Percentiles rank a stretch among this genome's conserved stretches.
Conservation (phyloP, 306 rosid species). For the Dalbergia cultrata region DNA sequence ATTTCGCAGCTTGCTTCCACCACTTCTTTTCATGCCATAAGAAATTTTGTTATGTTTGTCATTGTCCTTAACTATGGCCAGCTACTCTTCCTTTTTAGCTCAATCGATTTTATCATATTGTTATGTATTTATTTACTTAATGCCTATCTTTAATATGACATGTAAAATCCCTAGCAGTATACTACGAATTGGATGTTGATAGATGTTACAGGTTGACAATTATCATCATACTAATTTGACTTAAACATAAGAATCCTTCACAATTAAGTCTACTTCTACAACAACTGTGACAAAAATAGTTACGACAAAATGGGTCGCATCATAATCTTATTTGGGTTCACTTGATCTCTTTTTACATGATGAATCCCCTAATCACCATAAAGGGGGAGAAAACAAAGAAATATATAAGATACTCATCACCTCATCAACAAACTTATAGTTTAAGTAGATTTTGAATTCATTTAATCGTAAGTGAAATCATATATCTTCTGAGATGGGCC, state of each 20-base stretch:
- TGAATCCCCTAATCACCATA: neutral
- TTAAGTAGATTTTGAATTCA: conserved; percentile 15
- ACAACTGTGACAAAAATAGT: conserved; percentile 18
- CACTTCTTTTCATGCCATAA: conserved; percentile 38
- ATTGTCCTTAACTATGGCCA: conserved; percentile 15
- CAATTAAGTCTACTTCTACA: conserved; percentile 21
- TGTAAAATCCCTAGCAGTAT: neutral
- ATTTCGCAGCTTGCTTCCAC: conserved; percentile 21
- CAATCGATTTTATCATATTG: neutral
- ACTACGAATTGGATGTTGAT: conserved; percentile 31
- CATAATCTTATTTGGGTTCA: conserved; percentile 23
- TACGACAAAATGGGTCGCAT: conserved; percentile 1
- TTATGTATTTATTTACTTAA: neutral
- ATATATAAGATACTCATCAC: neutral
- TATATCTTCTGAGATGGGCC: neutral
- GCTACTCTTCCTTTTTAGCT: neutral
- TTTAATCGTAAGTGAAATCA: conserved; percentile 9
- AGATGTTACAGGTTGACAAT: conserved; percentile 17
- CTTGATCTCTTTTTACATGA: neutral
- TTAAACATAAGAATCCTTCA: conserved; percentile 28
- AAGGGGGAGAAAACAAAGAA: neutral
- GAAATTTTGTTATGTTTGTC: conserved; percentile 13
- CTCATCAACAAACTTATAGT: neutral
- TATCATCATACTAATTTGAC: neutral
- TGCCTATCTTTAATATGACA: neutral